Conservation (phyloP, 768 basidiomycete species). For the Leucocoprinus sp. region DNA sequence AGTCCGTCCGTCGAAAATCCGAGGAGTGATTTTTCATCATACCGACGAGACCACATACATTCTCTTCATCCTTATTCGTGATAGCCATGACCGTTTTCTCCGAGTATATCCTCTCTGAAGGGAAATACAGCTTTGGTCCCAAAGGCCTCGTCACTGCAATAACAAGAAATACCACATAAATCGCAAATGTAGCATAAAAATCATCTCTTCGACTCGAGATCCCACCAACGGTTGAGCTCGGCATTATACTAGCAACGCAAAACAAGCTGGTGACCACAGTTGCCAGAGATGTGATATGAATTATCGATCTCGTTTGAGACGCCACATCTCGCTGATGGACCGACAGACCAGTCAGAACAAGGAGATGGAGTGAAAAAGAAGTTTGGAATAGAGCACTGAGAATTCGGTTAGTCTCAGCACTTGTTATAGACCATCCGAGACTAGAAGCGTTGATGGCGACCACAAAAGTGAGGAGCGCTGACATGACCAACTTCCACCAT, state of each 20-base stretch:
- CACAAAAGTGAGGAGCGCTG: constrained; percentile 35
- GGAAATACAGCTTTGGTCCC: constrained; percentile 71
- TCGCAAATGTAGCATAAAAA: constrained; percentile 44
- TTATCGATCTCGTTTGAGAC: constrained; percentile 40
- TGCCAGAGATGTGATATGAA: constrained; percentile 55
- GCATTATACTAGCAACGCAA: constrained; percentile 47
- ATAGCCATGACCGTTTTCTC: constrained; percentile 53
- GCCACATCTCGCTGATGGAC: constrained; percentile 35
- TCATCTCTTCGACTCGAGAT: constrained; percentile 14
- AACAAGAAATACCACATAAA: constrained; percentile 39
- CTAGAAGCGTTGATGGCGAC: constrained; percentile 43
- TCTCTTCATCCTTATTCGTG: constrained; percentile 60
- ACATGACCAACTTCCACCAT: constrained; percentile 45
- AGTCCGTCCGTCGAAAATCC: not conserved
- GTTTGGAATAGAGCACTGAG: constrained; percentile 37
- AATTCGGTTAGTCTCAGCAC: constrained; percentile 23
- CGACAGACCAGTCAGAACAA: constrained; percentile 43
- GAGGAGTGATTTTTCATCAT: constrained; percentile 11
- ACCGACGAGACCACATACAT: constrained; percentile 63
- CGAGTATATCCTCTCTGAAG: constrained; percentile 66
- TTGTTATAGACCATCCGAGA: constrained; percentile 45
- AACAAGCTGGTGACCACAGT: constrained; percentile 39
- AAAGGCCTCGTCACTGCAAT: constrained; percentile 48
- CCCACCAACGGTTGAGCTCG: constrained; percentile 28
- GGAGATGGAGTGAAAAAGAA: constrained; percentile 51